A percentile compares a stretch with the other conserved stretches of the same genome.
These are phyloP conservation scores for Cornus controversa DNA, from an alignment of 148 eudicot genomes.

Conservation along the genomic window DNA sequence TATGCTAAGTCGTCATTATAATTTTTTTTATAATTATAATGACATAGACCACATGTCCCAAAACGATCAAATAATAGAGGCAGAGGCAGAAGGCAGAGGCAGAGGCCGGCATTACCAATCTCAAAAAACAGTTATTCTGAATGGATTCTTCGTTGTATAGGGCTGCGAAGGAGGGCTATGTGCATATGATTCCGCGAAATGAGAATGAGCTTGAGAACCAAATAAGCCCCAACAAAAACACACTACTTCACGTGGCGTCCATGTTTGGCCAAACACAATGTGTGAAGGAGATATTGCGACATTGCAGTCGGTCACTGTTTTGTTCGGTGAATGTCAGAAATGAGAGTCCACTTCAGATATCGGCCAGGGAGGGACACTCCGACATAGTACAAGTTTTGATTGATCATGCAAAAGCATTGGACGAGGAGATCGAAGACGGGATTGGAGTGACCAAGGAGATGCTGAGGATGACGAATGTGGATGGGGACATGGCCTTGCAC, in stretches of 20 bases:
- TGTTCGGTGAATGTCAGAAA: not conserved
- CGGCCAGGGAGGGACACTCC: constrained; percentile 8
- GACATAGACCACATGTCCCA: no score
- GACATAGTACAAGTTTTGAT: not conserved
- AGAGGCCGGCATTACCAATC: no score
- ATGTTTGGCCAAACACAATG: constrained; percentile 8
- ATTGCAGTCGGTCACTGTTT: not conserved
- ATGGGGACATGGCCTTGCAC: constrained; percentile 6
- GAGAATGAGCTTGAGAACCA: not conserved
- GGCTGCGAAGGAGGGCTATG: constrained; percentile 15
- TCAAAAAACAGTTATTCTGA: no score
- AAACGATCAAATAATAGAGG: no score
- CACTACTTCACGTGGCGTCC: constrained; percentile 15
- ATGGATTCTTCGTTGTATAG: not conserved
- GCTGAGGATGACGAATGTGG: constrained; percentile 5
- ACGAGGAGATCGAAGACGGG: constrained; percentile 12
- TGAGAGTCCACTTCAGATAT: constrained; percentile 2
- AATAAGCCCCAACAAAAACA: constrained; percentile 7
- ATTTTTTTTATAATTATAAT: no score
- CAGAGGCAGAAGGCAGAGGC: no score
- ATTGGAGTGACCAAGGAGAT: constrained; percentile 9
- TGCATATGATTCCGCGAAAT: not conserved
- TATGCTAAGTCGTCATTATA: no score
- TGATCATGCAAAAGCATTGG: not conserved
- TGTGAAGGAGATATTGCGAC: constrained; percentile 4